Conservation (phyloP, 495 filamentous ascomycete species). For the Tricharina praecox region DNA sequence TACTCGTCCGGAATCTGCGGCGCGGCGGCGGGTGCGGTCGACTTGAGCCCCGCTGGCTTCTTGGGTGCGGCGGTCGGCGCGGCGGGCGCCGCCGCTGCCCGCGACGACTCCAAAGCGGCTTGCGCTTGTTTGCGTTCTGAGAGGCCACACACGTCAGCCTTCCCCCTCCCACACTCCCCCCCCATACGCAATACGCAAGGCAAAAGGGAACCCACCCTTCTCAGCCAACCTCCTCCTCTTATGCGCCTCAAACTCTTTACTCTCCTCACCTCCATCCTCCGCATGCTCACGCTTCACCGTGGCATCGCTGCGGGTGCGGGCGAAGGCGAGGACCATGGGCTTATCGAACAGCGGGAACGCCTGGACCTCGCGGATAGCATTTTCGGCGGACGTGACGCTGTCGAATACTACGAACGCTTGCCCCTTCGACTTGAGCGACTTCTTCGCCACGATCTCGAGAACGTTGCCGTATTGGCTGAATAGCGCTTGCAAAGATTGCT, state of each 20-base stretch:
- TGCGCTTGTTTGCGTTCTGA: conserved; percentile 86
- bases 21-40: conserved; percentile 43
- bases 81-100: conserved; percentile 42
- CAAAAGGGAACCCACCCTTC: conserved; percentile 55
- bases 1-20: conserved; percentile 90
- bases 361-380: conserved; percentile 76
- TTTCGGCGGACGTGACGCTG: conserved; percentile 50
- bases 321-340: conserved; percentile 75
- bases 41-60: conserved; percentile 64
- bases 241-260: conserved; percentile 60
- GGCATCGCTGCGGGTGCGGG: conserved; percentile 72
- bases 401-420: conserved; percentile 96
- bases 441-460: conserved; percentile 84
- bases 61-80: conserved; percentile 33
- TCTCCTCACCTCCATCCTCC: conserved; percentile 55
- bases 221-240: conserved; percentile 73
- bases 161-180: not conserved
- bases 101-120: conserved; percentile 65
- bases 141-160: conserved; percentile 4
- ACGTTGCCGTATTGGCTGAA: conserved; percentile 85
- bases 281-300: conserved; percentile 55
- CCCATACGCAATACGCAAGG: not conserved
- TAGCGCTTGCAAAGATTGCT: conserved; percentile 53
- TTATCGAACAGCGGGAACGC: conserved; percentile 91
- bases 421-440: conserved; percentile 77